Conservation (phyloP, 371 early-diverging fungal genomes). For the Thermomucor indicae-seudaticae region DNA sequence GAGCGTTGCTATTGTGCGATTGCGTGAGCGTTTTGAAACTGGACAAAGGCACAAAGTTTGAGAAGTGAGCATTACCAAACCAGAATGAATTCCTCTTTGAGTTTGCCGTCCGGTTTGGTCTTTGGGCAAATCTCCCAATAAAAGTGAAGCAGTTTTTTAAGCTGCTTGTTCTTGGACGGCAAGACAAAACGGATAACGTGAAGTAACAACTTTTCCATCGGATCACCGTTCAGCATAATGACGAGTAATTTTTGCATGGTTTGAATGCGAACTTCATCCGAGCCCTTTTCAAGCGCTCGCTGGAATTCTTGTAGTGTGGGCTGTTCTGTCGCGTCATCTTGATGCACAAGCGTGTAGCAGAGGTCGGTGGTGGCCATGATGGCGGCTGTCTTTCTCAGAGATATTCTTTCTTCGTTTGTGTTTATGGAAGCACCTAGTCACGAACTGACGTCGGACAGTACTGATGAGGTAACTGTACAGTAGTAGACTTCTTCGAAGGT, state of each 20-base stretch:
- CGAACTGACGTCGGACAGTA: no score
- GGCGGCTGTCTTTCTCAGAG: not conserved
- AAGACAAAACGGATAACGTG: constrained; percentile 95
- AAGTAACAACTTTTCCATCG: constrained; percentile 86
- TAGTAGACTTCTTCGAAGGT: no score
- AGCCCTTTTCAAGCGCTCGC: constrained; percentile 83
- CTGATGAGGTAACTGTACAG: no score
- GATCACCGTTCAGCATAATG: constrained; percentile 91
- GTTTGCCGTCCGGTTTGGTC: constrained; percentile 86
- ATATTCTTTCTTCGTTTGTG: no score
- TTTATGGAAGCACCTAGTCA: no score
- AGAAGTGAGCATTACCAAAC: constrained; percentile 67
- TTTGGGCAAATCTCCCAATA: constrained; percentile 98
- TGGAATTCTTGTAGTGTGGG: constrained; percentile 69
- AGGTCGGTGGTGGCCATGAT: constrained; percentile 40
- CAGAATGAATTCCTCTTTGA: constrained; percentile 94
- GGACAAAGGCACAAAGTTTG: not conserved
- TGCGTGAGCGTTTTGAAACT: not conserved
- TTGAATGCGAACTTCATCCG: constrained; percentile 87
- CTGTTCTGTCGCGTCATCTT: constrained; percentile 61
- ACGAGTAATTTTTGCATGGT: constrained; percentile 90
- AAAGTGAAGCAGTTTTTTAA: constrained; percentile 92
- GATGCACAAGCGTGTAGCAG: constrained; percentile 69
- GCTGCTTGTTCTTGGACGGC: constrained; percentile 90
- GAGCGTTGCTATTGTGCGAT: constrained; percentile 74